Evolutionary conservation across 1,284 basidiomycete species (phyloP).

Genomic region (Rhodofomes roseus): DNA sequence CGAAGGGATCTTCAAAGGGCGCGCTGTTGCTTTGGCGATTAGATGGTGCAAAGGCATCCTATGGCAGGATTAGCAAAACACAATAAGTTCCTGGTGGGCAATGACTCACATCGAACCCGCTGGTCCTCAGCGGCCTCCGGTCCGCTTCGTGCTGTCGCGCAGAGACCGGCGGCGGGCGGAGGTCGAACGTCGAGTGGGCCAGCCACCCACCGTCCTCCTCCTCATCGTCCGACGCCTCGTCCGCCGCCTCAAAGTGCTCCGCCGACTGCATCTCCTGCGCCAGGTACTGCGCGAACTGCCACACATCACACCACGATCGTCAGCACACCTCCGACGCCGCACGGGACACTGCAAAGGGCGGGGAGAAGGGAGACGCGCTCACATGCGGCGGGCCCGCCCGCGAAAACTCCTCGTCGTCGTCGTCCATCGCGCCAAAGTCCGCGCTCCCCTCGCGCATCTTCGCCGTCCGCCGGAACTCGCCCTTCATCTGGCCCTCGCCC

Average conservation of each 20-base stretch:
- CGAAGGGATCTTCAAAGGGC: slow-evolving; percentile 51
- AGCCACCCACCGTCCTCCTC: slow-evolving; percentile 73
- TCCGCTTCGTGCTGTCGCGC: slow-evolving; percentile 46
- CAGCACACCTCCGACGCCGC: background rate
- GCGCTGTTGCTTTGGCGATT: slow-evolving; percentile 18
- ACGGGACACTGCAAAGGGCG: background rate
- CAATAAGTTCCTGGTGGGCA: background rate
- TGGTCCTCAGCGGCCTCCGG: slow-evolving; percentile 47
- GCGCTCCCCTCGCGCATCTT: slow-evolving; percentile 52
- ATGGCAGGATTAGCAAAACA: background rate
- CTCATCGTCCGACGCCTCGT: slow-evolving; percentile 52
- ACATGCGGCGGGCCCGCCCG: slow-evolving; percentile 48
- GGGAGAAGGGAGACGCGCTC: slow-evolving; percentile 13
- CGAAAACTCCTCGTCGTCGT: slow-evolving; percentile 35
- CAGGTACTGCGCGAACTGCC: slow-evolving; percentile 71
- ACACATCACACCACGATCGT: background rate
- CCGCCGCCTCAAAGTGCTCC: slow-evolving; percentile 52
- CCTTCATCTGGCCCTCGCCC: slow-evolving; percentile 31
- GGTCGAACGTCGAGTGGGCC: slow-evolving; percentile 65
- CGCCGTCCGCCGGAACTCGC: slow-evolving; percentile 55
- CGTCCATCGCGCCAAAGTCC: slow-evolving; percentile 61
- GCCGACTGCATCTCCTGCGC: slow-evolving; percentile 66
- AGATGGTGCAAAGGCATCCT: slow-evolving; percentile 55
- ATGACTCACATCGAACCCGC: slow-evolving; percentile 57
- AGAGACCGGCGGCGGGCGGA: slow-evolving; percentile 54